Evolutionary conservation across 495 filamentous ascomycete genomes (phyloP).

Genomic region (Penicillium canescens): DNA sequence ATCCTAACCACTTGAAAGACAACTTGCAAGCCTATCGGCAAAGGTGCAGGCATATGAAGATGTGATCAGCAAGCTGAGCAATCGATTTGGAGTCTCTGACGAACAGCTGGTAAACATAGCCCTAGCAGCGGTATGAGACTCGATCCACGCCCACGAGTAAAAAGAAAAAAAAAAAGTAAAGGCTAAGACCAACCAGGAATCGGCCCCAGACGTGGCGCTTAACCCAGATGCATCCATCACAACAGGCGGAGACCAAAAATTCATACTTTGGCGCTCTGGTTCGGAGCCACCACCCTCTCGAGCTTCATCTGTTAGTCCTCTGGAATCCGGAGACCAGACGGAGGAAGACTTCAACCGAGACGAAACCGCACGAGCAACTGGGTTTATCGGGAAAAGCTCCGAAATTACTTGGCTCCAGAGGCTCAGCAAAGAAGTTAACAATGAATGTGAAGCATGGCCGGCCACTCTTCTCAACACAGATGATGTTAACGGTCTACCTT

Average conservation of each 20-base stretch:
- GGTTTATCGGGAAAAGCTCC: conserved; percentile 62
- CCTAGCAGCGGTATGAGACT: conserved; percentile 30
- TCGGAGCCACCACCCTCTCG: conserved; percentile 25
- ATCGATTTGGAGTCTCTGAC: conserved; percentile 37
- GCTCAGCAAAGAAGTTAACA: conserved; percentile 36
- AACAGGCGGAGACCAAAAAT: conserved; percentile 11
- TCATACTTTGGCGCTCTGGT: conserved; percentile 9
- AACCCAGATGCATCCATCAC: conserved; percentile 13
- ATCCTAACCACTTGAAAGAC: conserved; percentile 20
- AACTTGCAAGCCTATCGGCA: conserved; percentile 49
- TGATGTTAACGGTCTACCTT: conserved; percentile 26
- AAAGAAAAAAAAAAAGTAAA: too few species aligned
- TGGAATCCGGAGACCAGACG: conserved; percentile 52
- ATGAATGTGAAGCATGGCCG: conserved; percentile 27
- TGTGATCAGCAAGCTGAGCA: conserved; percentile 38
- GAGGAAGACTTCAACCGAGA: conserved; percentile 60
- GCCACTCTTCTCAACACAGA: conserved; percentile 13
- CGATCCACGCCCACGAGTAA: not conserved
- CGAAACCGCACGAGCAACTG: conserved; percentile 45
- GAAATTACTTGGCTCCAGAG: conserved; percentile 60
- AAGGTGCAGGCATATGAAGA: conserved; percentile 53
- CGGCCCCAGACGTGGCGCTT: conserved; percentile 20
- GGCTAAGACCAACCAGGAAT: conserved; percentile 27
- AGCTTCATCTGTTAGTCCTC: conserved; percentile 42
- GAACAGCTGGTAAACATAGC: conserved; percentile 42